Evolutionary conservation across 2,329 filamentous ascomycete genomes (phyloP).

Genomic region (Pezizomycotina sp.): DNA sequence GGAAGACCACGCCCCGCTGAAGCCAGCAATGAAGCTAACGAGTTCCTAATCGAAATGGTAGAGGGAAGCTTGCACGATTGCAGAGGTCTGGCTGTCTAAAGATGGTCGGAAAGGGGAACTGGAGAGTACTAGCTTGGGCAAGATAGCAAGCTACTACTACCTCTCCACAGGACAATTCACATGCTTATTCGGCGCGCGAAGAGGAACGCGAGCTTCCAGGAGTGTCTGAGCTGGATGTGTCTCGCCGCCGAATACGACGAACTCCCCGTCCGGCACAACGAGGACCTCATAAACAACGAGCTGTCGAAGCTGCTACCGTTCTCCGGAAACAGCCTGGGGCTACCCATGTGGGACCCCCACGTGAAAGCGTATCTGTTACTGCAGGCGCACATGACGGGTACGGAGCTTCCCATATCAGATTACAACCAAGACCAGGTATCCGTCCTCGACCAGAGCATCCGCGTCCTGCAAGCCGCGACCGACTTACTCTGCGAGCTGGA

Average conservation of each 20-base stretch:
- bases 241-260: conserved; percentile 92
- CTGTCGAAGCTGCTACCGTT: conserved; percentile 69
- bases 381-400: conserved; percentile 85
- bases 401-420: conserved; percentile 85
- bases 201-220: conserved; percentile 56
- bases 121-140: conserved; percentile 76
- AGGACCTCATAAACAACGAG: conserved; percentile 89
- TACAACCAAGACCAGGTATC: conserved; percentile 83
- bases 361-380: conserved; percentile 89
- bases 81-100: conserved; percentile 70
- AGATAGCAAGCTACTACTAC: conserved; percentile 99
- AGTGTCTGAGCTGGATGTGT: conserved; percentile 83
- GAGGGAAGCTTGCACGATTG: conserved; percentile 71
- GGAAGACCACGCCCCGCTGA: conserved; percentile 78
- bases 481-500: conserved; percentile 88
- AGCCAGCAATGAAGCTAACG: conserved; percentile 75
- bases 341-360: conserved; percentile 97
- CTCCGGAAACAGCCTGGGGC: conserved; percentile 42
- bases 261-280: conserved; percentile 91
- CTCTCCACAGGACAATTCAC: conserved; percentile 86
- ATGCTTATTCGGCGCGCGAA: conserved; percentile 64
- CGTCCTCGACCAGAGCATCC: conserved; percentile 90
- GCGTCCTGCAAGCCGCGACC: conserved; percentile 87
- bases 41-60: conserved; percentile 88
- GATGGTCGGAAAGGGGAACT: conserved; percentile 77